phyloP scores from a whole-genome alignment of 257 asterid genomes.

The Mentha longifolia region DNA sequence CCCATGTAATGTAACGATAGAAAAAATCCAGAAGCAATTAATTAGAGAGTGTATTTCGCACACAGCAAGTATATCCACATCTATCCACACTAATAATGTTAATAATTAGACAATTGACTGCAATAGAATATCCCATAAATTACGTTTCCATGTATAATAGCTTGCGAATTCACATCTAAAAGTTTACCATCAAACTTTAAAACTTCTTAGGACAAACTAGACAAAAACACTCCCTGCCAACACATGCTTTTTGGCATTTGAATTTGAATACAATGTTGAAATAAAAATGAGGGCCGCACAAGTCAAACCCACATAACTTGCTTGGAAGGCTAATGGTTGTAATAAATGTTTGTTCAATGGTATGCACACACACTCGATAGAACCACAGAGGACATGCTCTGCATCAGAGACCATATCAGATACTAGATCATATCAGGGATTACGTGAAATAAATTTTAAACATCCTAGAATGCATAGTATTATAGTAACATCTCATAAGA shows the following conservation, averaged over 20 bases:
- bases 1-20: neutral
- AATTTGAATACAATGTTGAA: no score
- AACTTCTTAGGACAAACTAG: neutral
- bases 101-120: neutral
- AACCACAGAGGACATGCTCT: neutral
- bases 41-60: neutral
- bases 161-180: neutral
- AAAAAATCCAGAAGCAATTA: conserved; percentile 11
- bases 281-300: neutral
- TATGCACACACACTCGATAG: neutral
- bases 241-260: no score
- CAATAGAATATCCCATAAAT: neutral
- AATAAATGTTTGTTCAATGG: neutral
- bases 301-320: neutral
- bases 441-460: neutral
- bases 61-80: neutral
- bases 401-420: neutral
- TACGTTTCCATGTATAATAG: conserved; percentile 16
- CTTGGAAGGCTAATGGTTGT: neutral
- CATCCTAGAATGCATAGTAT: neutral
- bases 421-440: neutral
- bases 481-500: neutral
- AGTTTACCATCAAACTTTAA: neutral
- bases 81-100: neutral
- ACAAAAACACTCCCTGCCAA: neutral